Conservation (phyloP, 345 rosid genomes). For the Syzygium oleosum region DNA sequence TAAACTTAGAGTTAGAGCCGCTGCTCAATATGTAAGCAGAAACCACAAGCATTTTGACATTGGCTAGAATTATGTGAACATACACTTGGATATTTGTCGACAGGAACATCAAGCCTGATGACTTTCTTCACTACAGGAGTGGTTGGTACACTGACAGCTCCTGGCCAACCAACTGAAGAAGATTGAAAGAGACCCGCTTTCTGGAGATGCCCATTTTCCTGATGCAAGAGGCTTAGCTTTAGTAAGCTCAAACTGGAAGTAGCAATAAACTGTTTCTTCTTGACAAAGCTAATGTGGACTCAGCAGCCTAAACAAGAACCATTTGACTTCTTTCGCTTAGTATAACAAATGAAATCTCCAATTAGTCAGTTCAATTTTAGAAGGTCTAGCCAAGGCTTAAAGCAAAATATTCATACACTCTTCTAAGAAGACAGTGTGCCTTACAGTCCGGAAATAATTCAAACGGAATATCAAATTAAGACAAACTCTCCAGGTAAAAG, state of each 20-base stretch:
- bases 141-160: conserved; percentile 51
- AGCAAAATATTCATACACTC: neutral
- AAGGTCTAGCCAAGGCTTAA: neutral
- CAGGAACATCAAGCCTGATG: conserved; percentile 88
- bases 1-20: conserved; percentile 4
- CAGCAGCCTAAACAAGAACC: neutral
- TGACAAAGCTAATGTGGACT: neutral
- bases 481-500: neutral
- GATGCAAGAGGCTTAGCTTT: conserved; percentile 8
- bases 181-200: conserved; percentile 56
- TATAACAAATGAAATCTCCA: neutral
- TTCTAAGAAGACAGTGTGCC: neutral
- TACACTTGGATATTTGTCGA: conserved; percentile 84
- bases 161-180: conserved; percentile 70
- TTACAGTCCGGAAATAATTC: neutral
- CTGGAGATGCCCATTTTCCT: conserved; percentile 78
- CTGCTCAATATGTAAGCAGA: neutral
- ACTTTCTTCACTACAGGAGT: conserved; percentile 66
- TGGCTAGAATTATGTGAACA: conserved; percentile 10
- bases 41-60: neutral
- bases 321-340: neutral
- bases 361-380: neutral
- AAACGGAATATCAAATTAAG: neutral
- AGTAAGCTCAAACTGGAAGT: neutral
- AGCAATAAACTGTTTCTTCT: neutral